Evolutionary conservation across 257 asterid species (phyloP).

Genomic region (Ajuga chamaepitys): DNA sequence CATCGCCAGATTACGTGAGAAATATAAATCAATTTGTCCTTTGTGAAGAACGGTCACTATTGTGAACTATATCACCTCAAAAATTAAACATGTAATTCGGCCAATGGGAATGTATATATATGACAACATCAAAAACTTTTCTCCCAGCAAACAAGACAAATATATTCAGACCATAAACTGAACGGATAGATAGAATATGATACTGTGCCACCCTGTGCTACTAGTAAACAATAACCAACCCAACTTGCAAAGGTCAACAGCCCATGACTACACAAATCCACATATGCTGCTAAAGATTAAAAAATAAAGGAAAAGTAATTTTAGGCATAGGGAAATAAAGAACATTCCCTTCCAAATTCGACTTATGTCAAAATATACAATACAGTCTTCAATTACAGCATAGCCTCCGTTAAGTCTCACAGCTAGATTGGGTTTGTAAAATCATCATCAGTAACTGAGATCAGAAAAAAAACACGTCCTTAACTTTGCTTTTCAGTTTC

Average conservation of each 20-base stretch:
- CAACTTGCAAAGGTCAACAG: conserved; percentile 8
- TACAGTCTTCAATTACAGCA: conserved; percentile 9
- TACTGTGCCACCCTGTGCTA: conserved; percentile 6
- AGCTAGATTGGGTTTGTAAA: conserved; percentile 12
- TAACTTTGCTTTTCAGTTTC: background rate
- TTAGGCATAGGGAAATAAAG: background rate
- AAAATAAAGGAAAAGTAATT: background rate
- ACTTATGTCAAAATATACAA: conserved; percentile 1
- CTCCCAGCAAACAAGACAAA: conserved; percentile 18
- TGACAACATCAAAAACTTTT: conserved; percentile 16
- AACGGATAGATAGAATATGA: conserved; percentile 6
- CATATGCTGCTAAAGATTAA: background rate
- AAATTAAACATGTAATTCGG: background rate
- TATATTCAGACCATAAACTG: conserved; percentile 21
- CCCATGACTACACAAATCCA: background rate
- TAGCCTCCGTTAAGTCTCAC: conserved; percentile 4
- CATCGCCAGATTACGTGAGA: too few relatives aligned
- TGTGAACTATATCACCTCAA: too few relatives aligned
- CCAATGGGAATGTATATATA: background rate
- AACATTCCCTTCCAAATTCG: conserved; percentile 8
- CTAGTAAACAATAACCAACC: conserved; percentile 4
- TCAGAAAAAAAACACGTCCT: background rate
- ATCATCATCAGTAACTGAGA: conserved; percentile 7
- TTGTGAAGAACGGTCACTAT: too few relatives aligned
- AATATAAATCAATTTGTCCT: too few relatives aligned